These are phyloP conservation scores for Pseudocercospora fuligena DNA, from an alignment of 2,329 filamentous ascomycete genomes.

Conservation along the genomic window DNA sequence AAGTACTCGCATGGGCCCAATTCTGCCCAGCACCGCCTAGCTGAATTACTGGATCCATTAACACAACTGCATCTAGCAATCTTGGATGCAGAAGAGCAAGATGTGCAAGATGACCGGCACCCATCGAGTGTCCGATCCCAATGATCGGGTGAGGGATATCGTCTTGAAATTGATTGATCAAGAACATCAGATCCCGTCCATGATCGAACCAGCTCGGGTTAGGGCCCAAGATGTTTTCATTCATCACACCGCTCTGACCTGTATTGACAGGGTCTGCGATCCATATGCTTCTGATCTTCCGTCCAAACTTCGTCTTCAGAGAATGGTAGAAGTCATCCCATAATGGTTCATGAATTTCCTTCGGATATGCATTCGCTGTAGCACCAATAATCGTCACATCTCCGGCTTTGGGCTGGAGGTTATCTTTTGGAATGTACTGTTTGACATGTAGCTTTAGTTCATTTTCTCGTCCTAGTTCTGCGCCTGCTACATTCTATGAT, in stretches of 20 bases:
- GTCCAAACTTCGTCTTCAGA: not conserved
- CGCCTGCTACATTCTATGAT: slow-evolving; percentile 20
- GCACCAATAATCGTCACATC: slow-evolving; percentile 84
- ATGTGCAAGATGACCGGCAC: slow-evolving; percentile 59
- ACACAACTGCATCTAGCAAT: slow-evolving; percentile 72
- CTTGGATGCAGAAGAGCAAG: slow-evolving; percentile 79
- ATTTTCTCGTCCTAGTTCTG: slow-evolving; percentile 21
- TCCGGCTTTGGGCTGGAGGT: slow-evolving; percentile 69
- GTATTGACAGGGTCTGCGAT: slow-evolving; percentile 75
- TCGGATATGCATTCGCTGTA: slow-evolving; percentile 90
- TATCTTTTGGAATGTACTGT: slow-evolving; percentile 66
- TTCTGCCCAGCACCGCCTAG: slow-evolving; percentile 48
- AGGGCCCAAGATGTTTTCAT: slow-evolving; percentile 75
- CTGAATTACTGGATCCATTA: slow-evolving; percentile 83
- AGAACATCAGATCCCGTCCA: slow-evolving; percentile 79
- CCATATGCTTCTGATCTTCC: slow-evolving; percentile 25
- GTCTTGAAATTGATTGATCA: slow-evolving; percentile 80
- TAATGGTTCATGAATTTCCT: slow-evolving; percentile 57
- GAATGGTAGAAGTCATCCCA: not conserved
- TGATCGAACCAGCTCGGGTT: slow-evolving; percentile 89
- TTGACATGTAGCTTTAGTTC: slow-evolving; percentile 53
- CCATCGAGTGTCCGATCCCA: slow-evolving; percentile 90
- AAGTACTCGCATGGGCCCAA: slow-evolving; percentile 60
- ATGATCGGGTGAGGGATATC: slow-evolving; percentile 81
- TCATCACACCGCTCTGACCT: slow-evolving; percentile 76